Evolutionary conservation across 108 stramenopile genomes (phyloP).

Genomic region (Asterionellopsis glacialis): DNA sequence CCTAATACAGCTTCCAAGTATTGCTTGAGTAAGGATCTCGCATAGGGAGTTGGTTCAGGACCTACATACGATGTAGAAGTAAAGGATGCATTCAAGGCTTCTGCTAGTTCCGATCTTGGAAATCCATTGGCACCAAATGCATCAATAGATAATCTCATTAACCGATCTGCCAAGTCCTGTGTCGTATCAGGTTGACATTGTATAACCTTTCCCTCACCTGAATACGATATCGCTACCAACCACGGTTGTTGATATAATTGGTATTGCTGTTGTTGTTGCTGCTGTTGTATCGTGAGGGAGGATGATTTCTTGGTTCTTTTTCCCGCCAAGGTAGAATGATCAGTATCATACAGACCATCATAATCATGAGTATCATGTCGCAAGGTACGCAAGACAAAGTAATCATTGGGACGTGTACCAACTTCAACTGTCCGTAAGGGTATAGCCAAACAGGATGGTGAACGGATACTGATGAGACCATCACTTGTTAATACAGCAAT

Average conservation of each 20-base stretch:
- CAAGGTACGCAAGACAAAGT: slow-evolving; percentile 52
- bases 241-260: slow-evolving; percentile 1
- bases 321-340: neutral
- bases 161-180: slow-evolving; percentile 81
- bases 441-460: slow-evolving; percentile 72
- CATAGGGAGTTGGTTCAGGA: slow-evolving; percentile 54
- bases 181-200: slow-evolving; percentile 50
- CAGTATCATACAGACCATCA: neutral
- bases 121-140: slow-evolving; percentile 84
- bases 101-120: slow-evolving; percentile 77
- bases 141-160: slow-evolving; percentile 81
- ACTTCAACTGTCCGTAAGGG: slow-evolving; percentile 79
- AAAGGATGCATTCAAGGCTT: slow-evolving; percentile 72
- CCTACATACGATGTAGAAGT: slow-evolving; percentile 82
- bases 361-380: slow-evolving; percentile 5
- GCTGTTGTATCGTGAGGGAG: slow-evolving; percentile 1
- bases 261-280: slow-evolving; percentile 5
- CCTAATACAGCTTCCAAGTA: slow-evolving; percentile 78
- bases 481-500: slow-evolving; percentile 68
- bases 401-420: slow-evolving; percentile 86
- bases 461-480: slow-evolving; percentile 72
- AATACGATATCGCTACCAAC: slow-evolving; percentile 26
- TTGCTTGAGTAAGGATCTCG: slow-evolving; percentile 55
- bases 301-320: no score
- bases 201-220: slow-evolving; percentile 60